phyloP scores from a whole-genome alignment of 2,329 filamentous ascomycete species.

The Stromatinia cepivora region DNA sequence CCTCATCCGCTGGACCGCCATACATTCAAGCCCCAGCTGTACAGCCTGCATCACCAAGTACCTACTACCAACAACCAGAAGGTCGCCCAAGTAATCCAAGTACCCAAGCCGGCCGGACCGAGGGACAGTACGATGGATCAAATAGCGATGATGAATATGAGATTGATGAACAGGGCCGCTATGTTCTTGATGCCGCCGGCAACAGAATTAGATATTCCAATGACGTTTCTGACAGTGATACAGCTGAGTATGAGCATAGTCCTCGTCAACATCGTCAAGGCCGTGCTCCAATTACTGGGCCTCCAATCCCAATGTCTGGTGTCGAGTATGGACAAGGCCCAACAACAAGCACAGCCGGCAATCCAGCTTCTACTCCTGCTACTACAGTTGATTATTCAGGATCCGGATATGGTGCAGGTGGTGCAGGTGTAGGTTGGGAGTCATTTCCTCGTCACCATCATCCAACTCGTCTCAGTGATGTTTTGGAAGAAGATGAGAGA shows the following conservation, averaged over 20 bases:
- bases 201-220: conserved; percentile 54
- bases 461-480: conserved; percentile 84
- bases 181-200: conserved; percentile 61
- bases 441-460: conserved; percentile 78
- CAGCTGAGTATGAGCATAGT: conserved; percentile 58
- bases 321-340: conserved; percentile 36
- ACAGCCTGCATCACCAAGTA: conserved; percentile 43
- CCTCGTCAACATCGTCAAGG: conserved; percentile 36
- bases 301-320: conserved; percentile 31
- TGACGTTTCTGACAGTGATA: conserved; percentile 51
- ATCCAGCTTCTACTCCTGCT: conserved; percentile 28
- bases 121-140: conserved; percentile 46
- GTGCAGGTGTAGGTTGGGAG: conserved; percentile 70
- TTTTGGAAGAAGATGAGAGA: conserved; percentile 81
- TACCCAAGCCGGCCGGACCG: conserved; percentile 20
- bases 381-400: conserved; percentile 62
- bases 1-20: conserved; percentile 40
- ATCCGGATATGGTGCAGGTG: conserved; percentile 58
- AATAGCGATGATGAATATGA: conserved; percentile 73
- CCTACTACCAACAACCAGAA: conserved; percentile 50
- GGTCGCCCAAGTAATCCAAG: conserved; percentile 33
- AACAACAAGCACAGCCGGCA: conserved; percentile 23
- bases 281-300: conserved; percentile 28
- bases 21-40: conserved; percentile 47
- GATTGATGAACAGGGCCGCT: conserved; percentile 60